These are phyloP conservation scores for Aspergillus sp. DNA, from an alignment of 2,329 filamentous ascomycete species.

Conservation along the genomic window DNA sequence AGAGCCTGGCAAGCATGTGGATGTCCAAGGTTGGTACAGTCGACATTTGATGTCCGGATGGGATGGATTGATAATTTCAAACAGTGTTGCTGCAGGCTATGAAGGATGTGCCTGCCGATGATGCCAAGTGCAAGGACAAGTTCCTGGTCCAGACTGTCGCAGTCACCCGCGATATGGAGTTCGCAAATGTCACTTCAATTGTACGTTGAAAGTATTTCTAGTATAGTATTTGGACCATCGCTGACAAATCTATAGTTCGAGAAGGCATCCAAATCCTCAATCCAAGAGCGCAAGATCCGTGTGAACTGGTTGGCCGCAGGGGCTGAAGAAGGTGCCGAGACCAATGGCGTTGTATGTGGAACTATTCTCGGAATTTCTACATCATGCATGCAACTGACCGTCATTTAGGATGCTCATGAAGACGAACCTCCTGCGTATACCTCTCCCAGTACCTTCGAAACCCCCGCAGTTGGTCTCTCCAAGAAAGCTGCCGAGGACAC, in stretches of 20 bases:
- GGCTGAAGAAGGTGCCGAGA: constrained; percentile 16
- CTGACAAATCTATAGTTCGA: constrained; percentile 57
- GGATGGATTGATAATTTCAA: constrained; percentile 18
- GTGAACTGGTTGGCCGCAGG: constrained; percentile 70
- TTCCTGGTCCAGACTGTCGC: constrained; percentile 92
- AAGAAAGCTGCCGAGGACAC: constrained; percentile 33
- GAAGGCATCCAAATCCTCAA: constrained; percentile 66
- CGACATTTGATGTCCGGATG: background rate
- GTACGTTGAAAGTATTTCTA: constrained; percentile 47
- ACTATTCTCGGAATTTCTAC: background rate
- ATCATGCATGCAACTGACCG: constrained; percentile 2
- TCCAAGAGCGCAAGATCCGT: constrained; percentile 93
- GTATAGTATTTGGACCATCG: background rate
- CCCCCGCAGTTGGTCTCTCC: constrained; percentile 40
- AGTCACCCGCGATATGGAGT: constrained; percentile 79
- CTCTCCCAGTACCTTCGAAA: constrained; percentile 50
- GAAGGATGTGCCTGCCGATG: constrained; percentile 84
- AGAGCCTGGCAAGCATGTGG: constrained; percentile 81
- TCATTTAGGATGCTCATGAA: constrained; percentile 24
- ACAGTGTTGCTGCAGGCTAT: constrained; percentile 92
- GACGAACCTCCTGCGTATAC: constrained; percentile 51
- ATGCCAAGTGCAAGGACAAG: constrained; percentile 93
- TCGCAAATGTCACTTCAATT: constrained; percentile 72
- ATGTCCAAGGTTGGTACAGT: constrained; percentile 71
- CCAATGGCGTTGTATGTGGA: constrained; percentile 33